Conservation (phyloP, 176 grass and related monocot genomes). For the Musa troglodytarum region DNA sequence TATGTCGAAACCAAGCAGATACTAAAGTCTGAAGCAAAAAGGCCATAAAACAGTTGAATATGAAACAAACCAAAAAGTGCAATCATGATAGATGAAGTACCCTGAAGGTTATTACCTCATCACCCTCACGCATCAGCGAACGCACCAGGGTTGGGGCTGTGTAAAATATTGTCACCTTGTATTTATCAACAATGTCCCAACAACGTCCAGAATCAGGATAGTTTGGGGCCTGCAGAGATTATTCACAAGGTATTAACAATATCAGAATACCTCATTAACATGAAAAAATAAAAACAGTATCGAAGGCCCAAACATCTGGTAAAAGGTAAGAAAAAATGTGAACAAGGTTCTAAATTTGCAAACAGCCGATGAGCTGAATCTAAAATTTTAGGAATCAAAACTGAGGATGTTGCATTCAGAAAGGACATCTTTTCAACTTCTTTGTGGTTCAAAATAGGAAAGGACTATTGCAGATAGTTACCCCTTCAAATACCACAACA, state of each 20-base stretch:
- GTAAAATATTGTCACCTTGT: slow-evolving; percentile 92
- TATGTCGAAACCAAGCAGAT: neutral
- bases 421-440: neutral
- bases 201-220: slow-evolving; percentile 82
- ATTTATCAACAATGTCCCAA: slow-evolving; percentile 98
- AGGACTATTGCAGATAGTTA: slow-evolving; percentile 22
- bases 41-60: neutral
- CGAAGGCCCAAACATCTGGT: neutral
- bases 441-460: neutral
- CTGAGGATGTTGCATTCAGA: neutral
- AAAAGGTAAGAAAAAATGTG: neutral
- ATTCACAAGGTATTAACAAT: slow-evolving; percentile 18
- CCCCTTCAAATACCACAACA: slow-evolving; percentile 92
- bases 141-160: slow-evolving; percentile 93
- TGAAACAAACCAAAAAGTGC: neutral
- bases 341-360: neutral
- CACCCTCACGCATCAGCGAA: slow-evolving; percentile 86
- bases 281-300: neutral
- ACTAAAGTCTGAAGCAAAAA: neutral
- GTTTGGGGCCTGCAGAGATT: slow-evolving; percentile 68
- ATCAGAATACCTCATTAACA: neutral
- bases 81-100: neutral
- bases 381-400: neutral
- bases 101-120: slow-evolving; percentile 41
- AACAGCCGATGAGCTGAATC: neutral